Evolutionary conservation across 805 yeast species (phyloP).

Genomic region (Diddensiella caesifluorescens): DNA sequence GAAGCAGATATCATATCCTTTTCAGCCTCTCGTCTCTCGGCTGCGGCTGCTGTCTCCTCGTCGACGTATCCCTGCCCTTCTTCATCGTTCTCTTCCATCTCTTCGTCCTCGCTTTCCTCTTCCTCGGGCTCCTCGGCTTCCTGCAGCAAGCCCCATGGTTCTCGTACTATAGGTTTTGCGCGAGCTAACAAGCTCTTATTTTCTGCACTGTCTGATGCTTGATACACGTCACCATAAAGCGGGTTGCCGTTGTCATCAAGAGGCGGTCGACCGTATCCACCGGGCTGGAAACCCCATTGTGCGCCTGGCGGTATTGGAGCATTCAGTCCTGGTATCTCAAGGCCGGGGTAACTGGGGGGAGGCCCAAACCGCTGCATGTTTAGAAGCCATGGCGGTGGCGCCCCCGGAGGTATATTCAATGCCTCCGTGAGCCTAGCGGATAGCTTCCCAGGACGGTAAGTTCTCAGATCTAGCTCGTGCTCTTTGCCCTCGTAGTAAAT

Average conservation of each 20-base stretch:
- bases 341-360: conserved; percentile 74
- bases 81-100: conserved; percentile 34
- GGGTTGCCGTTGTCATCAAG: conserved; percentile 32
- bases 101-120: conserved; percentile 33
- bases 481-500: conserved; percentile 75
- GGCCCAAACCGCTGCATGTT: conserved; percentile 67
- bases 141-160: conserved; percentile 25
- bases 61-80: conserved; percentile 37
- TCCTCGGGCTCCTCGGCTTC: conserved; percentile 31
- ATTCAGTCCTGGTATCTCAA: conserved; percentile 52
- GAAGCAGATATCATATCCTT: background rate
- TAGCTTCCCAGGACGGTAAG: conserved; percentile 59
- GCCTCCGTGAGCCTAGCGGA: conserved; percentile 62
- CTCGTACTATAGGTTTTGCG: conserved; percentile 21
- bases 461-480: conserved; percentile 39
- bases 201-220: conserved; percentile 12
- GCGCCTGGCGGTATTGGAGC: conserved; percentile 38
- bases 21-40: conserved; percentile 16
- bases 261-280: conserved; percentile 38
- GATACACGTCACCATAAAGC: conserved; percentile 34
- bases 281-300: conserved; percentile 38
- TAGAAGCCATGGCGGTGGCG: conserved; percentile 75
- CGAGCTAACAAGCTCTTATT: conserved; percentile 6
- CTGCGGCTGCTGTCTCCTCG: conserved; percentile 31
- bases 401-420: conserved; percentile 54